Base-by-base conservation (phyloP, 768 basidiomycete species). In the Suillus plorans region DNA sequence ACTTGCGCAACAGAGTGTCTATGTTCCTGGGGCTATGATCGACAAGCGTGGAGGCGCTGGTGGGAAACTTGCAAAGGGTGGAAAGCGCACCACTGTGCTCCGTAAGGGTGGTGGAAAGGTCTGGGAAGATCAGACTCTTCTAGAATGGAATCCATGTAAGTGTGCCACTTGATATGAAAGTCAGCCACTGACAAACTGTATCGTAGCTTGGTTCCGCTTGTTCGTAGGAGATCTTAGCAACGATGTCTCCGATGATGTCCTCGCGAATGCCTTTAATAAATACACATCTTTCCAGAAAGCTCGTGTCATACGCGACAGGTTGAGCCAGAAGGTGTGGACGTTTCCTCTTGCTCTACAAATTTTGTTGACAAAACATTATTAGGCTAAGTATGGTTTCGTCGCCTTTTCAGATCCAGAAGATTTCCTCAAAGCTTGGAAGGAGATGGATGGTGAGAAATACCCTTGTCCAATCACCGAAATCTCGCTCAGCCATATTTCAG, bases 331-430 rank as follows among this genome's bases (percentile, higher is more conserved):
- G 86, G 95, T 93, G 18, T 65, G 80, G 59, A 44, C 5, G n/a
- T 1, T 14, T 22, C n/a, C 36, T 44, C 45, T 16, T 37, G 39
- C 16, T 14, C 37, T 45, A 10, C 47, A 45, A 28, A 44, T 6
- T 67, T 22, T 16, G 47, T 66, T 61, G 5, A 60, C 67, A 18
- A 34, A 41, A 31, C 52, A 16, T 62, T 25, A 68, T 2, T 63
- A 97, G 94, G 96, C 97, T 0, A 97, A 94, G 76, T 99, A 89
- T 73, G 97, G 96, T 4, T 99, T 99, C 73, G 94, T 99, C 34
- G 94, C 94, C 1, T 99, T 99, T 78, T 94, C 92, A 52, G 97
- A 99, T 73, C 97, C 97, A 0, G 97, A 99, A 78, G 97, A 99
- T 75, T 98, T 99, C 77, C 76, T 99, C 63, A 96, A 89, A 74